Evolutionary conservation across 73 alveolate genomes (phyloP).

Genomic region (Symbiodinium natans): DNA sequence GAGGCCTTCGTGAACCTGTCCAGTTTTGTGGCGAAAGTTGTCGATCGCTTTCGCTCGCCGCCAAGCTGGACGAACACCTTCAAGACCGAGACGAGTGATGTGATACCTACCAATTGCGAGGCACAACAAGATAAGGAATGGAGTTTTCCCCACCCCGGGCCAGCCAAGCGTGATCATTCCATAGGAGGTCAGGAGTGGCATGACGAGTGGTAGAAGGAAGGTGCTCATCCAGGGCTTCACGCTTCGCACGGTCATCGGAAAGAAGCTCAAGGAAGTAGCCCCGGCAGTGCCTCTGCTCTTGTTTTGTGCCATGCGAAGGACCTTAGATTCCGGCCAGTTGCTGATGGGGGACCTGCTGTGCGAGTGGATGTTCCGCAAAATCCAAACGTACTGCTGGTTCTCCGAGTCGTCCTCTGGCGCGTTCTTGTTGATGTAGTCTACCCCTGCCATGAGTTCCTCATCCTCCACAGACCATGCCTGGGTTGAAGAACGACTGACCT

Average conservation of each 20-base stretch:
- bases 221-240: background rate
- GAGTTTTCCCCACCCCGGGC: background rate
- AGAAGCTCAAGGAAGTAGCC: background rate
- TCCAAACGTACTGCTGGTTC: too few species aligned
- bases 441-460: too few species aligned
- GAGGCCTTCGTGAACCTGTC: background rate
- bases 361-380: too few species aligned
- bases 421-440: too few species aligned
- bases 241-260: background rate
- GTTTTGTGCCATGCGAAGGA: background rate
- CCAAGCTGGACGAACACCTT: background rate
- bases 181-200: background rate
- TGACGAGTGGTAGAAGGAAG: background rate
- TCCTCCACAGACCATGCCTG: too few species aligned
- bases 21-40: background rate
- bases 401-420: too few species aligned
- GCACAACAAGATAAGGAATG: background rate
- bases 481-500: too few species aligned
- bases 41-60: constrained; percentile 15
- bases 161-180: background rate
- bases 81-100: background rate
- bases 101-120: background rate
- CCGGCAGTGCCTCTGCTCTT: constrained; percentile 8
- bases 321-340: constrained; percentile 6
- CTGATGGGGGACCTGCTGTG: background rate